phyloP scores from a whole-genome alignment of 257 asterid species.

The Pogostemon cablin region DNA sequence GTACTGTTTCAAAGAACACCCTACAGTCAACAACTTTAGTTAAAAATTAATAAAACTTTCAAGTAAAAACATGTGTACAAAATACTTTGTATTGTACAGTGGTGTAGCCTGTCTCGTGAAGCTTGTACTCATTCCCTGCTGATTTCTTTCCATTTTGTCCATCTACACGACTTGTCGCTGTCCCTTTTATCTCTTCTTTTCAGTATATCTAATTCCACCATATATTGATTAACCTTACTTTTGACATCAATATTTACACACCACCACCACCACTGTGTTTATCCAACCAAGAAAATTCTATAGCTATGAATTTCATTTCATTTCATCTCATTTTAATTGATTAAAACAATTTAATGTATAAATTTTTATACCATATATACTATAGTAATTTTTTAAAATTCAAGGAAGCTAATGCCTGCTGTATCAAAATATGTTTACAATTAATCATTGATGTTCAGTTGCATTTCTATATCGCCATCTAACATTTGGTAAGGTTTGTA shows the following conservation, averaged over 20 bases:
- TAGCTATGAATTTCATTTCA: neutral
- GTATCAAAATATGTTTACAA: neutral
- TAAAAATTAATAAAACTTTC: too few relatives aligned
- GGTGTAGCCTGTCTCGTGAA: slow-evolving; percentile 6
- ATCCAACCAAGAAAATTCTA: too few relatives aligned
- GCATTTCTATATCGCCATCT: slow-evolving; percentile 4
- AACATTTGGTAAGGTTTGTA: slow-evolving; percentile 11
- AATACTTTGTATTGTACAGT: neutral
- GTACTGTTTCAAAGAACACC: too few relatives aligned
- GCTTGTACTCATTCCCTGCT: neutral
- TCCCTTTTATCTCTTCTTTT: neutral
- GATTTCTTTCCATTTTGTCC: slow-evolving; percentile 17
- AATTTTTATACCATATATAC: too few relatives aligned
- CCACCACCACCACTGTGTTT: too few relatives aligned
- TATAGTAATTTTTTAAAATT: too few relatives aligned
- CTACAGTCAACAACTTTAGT: too few relatives aligned
- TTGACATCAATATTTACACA: too few relatives aligned
- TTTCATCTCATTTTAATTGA: neutral
- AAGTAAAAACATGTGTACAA: too few relatives aligned
- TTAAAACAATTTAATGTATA: too few relatives aligned
- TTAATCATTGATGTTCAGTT: neutral
- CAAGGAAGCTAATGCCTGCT: neutral
- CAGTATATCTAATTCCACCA: neutral
- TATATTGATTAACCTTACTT: too few relatives aligned
- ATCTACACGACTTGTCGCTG: slow-evolving; percentile 11